Conservation (phyloP, 129 eudicot species). For the Pseudognaphalium luteoalbum region DNA sequence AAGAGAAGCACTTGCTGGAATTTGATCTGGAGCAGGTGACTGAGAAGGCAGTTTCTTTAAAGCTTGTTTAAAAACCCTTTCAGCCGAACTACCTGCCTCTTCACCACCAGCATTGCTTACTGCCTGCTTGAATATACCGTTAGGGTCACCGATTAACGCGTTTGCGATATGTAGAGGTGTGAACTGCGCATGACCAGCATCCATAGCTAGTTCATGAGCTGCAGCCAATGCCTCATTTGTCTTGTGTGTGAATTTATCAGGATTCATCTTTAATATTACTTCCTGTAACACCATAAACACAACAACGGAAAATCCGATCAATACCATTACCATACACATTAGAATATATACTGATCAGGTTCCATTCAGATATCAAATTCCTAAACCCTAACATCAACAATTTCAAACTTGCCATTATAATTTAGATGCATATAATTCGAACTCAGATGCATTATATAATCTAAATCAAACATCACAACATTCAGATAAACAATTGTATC, state of each 20-base stretch:
- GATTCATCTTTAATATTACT: slow-evolving; percentile 56
- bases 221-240: slow-evolving; percentile 76
- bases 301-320: not conserved
- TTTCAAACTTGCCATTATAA: not conserved
- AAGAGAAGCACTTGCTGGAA: slow-evolving; percentile 76
- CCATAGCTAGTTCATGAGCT: slow-evolving; percentile 72
- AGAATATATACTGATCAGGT: not conserved
- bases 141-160: slow-evolving; percentile 50
- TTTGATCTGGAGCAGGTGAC: slow-evolving; percentile 82
- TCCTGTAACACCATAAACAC: slow-evolving; percentile 2
- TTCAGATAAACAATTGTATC: too few relatives aligned
- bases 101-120: slow-evolving; percentile 63
- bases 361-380: not conserved
- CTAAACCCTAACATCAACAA: too few relatives aligned
- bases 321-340: not conserved
- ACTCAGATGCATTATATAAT: not conserved
- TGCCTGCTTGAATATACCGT: slow-evolving; percentile 83
- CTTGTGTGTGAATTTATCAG: slow-evolving; percentile 92
- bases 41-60: slow-evolving; percentile 81
- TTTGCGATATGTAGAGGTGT: slow-evolving; percentile 79
- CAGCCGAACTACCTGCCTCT: slow-evolving; percentile 74
- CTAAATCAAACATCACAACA: too few relatives aligned
- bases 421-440: not conserved
- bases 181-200: slow-evolving; percentile 78
- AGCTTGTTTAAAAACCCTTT: slow-evolving; percentile 75